These are phyloP conservation scores for Pichia sp. DNA, from an alignment of 1,139 yeast genomes.

Conservation along the genomic window DNA sequence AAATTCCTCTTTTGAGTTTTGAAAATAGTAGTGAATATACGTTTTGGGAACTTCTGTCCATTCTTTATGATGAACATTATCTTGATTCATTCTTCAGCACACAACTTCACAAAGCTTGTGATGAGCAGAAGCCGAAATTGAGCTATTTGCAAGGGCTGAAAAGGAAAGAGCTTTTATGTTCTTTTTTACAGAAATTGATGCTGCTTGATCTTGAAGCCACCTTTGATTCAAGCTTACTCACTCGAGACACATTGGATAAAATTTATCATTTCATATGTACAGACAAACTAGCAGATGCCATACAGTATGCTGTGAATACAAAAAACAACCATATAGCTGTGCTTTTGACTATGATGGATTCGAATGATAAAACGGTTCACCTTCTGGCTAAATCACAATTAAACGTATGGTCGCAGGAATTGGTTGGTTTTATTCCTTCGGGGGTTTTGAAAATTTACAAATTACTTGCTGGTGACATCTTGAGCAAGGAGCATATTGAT, in stretches of 20 bases:
- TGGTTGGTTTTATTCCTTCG: constrained; percentile 45
- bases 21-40: constrained; percentile 26
- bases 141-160: constrained; percentile 33
- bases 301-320: constrained; percentile 52
- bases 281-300: constrained; percentile 60
- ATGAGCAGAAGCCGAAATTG: constrained; percentile 29
- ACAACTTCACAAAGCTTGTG: constrained; percentile 31
- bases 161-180: constrained; percentile 45
- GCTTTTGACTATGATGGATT: constrained; percentile 64
- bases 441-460: constrained; percentile 57
- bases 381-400: constrained; percentile 58
- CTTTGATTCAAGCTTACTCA: constrained; percentile 17
- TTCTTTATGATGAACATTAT: constrained; percentile 49
- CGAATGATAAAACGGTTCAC: constrained; percentile 58
- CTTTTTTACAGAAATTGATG: constrained; percentile 57
- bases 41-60: constrained; percentile 52
- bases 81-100: constrained; percentile 21
- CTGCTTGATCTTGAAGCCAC: constrained; percentile 40
- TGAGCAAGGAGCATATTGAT: constrained; percentile 32
- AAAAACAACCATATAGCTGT: constrained; percentile 67
- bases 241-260: constrained; percentile 40
- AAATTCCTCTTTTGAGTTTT: constrained; percentile 29
- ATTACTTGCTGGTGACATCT: constrained; percentile 57
- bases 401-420: constrained; percentile 55
- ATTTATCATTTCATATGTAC: constrained; percentile 52